Evolutionary conservation across 1,284 basidiomycete genomes (phyloP), one percentile per base, ranked within the genome.

Genomic region (Pseudozyma thailandica): DNA sequence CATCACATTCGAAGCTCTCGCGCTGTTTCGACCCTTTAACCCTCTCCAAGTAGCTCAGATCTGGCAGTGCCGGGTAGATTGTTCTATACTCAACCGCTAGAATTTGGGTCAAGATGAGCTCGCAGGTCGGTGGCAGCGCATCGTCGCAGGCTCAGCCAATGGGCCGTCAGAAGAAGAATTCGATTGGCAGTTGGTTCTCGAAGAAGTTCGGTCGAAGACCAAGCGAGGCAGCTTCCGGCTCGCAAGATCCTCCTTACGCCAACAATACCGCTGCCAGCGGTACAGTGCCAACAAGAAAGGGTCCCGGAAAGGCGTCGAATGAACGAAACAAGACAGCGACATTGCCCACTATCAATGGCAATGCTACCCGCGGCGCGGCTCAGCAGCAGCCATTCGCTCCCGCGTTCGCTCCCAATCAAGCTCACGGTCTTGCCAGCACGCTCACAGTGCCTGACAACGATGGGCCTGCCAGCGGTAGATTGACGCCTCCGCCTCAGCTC

Each of bases 171-270:
- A 69, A 69, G 45, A 69, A 73, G 48, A 69, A 69, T 49, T 60
- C 65, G 31, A 69, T 73, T 38, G 71, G 71, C 26, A 73, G 57
- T 47, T 73, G 71, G 71, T 78, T 78, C 42, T 63, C 72, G 3
- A 68, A 70, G 15, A 75, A 73, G 51, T 78, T 78, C 45, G 74
- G 71, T 10, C 39, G 56, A 21, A 45, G 68, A 26, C 41, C 54
- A 1, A 73, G 57, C 55, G 74, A 74, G 16, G 50, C 45, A 6
- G 50, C 41, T 8, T 30, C 43, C n/a, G n/a, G 4, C 21, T 16
- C 48, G 8, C 35, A 50, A 8, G 35, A 50, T 9, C 35, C 25
- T n/a, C 47, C 23, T 6, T 42, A 38, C 25, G 27, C 37, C 21
- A 43, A 44, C 33, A 27, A 38, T 37, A 38, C 47, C 39, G 9